These are phyloP conservation scores for Paramecium sexaurelia DNA, from an alignment of 73 alveolate species.

Conservation along the genomic window DNA sequence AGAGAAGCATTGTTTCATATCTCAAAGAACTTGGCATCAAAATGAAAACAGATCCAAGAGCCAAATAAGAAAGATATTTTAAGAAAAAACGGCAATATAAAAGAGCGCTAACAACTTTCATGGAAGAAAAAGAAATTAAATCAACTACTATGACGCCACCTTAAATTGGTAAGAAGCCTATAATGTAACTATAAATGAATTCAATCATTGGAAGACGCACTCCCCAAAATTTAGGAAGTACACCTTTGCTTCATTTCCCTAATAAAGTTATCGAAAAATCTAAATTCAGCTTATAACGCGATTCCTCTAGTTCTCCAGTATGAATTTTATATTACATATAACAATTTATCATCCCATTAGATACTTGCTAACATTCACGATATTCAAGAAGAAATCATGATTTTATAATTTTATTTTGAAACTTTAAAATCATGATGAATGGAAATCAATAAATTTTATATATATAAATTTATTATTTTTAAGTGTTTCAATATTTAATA, in stretches of 20 bases:
- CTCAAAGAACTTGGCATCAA: conserved; percentile 17
- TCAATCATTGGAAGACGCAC: neutral
- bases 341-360: neutral
- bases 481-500: neutral
- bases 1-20: conserved; percentile 1
- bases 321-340: neutral
- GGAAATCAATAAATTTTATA: neutral
- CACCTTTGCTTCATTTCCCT: conserved; percentile 18
- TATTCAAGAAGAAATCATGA: neutral
- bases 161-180: neutral
- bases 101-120: neutral
- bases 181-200: neutral
- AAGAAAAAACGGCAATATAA: neutral
- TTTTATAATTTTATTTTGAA: neutral
- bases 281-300: neutral
- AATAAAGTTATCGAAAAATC: neutral
- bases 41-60: conserved; percentile 54
- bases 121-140: neutral
- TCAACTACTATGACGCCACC: conserved; percentile 41
- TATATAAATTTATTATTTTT: neutral
- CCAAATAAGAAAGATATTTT: conserved; percentile 1
- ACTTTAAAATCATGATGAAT: neutral
- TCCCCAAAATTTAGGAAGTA: conserved; percentile 21
- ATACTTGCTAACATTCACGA: neutral
- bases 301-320: neutral